A percentile compares a stretch with the other conserved stretches of the same genome.
These are phyloP conservation scores for Avicennia marina DNA, from an alignment of 257 asterid species.

Conservation along the genomic window DNA sequence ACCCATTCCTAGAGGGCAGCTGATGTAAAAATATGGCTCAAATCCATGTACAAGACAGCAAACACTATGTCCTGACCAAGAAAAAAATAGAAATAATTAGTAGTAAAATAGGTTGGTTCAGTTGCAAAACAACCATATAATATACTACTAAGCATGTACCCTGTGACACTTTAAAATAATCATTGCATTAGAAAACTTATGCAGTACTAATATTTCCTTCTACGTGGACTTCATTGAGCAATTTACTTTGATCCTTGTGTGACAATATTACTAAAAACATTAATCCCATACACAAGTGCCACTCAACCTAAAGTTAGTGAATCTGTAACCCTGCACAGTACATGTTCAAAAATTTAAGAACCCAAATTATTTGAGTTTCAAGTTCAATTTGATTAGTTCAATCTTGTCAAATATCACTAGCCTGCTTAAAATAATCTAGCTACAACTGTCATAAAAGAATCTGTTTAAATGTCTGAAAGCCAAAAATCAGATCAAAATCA, in stretches of 20 bases:
- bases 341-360: constrained; percentile 4
- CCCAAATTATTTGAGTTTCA: neutral
- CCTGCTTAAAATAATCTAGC: neutral
- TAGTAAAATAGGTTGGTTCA: too few relatives aligned
- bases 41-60: constrained; percentile 95
- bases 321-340: constrained; percentile 2
- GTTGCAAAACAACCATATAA: neutral
- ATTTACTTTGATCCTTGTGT: neutral
- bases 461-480: too few relatives aligned
- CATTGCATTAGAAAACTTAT: neutral
- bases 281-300: constrained; percentile 11
- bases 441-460: neutral
- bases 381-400: neutral
- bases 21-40: constrained; percentile 89
- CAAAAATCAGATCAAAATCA: too few relatives aligned
- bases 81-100: too few relatives aligned
- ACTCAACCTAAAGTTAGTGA: constrained; percentile 5
- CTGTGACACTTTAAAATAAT: neutral
- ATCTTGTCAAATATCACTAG: neutral
- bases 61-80: constrained; percentile 79
- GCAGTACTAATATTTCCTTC: neutral
- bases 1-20: constrained; percentile 94
- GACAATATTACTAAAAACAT: neutral
- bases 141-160: neutral
- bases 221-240: neutral